Evolutionary conservation across 2,329 filamentous ascomycete species (phyloP).

Genomic region (Elsinoe australis): DNA sequence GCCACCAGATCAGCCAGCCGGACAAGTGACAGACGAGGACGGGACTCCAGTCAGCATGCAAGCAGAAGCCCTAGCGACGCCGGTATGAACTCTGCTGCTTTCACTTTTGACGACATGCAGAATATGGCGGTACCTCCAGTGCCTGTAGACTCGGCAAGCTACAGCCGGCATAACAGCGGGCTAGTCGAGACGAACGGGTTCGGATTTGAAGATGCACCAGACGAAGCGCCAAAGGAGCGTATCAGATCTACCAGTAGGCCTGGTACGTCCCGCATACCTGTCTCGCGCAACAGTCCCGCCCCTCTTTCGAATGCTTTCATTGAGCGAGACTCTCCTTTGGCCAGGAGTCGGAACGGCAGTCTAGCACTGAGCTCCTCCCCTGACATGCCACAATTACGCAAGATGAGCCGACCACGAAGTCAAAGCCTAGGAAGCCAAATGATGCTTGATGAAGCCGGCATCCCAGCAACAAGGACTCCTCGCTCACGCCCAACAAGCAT

Average conservation of each 20-base stretch:
- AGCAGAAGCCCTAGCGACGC: constrained; percentile 20
- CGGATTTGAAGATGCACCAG: constrained; percentile 42
- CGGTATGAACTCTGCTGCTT: constrained; percentile 16
- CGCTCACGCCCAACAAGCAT: constrained; percentile 13
- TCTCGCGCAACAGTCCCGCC: constrained; percentile 70
- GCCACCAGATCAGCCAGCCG: constrained; percentile 26
- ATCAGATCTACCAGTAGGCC: constrained; percentile 42
- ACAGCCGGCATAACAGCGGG: constrained; percentile 15
- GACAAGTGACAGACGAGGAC: constrained; percentile 23
- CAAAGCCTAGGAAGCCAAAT: constrained; percentile 53
- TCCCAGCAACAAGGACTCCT: constrained; percentile 25
- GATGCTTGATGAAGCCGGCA: constrained; percentile 43
- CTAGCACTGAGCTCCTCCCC: constrained; percentile 44
- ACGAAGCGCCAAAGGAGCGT: constrained; percentile 56
- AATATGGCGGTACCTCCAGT: constrained; percentile 9
- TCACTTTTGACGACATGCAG: constrained; percentile 16
- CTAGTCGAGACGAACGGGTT: constrained; percentile 15
- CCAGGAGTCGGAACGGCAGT: constrained; percentile 52
- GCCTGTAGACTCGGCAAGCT: constrained; percentile 12
- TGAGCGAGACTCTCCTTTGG: constrained; percentile 63
- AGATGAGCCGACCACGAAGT: constrained; percentile 62
- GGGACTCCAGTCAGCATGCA: constrained; percentile 22
- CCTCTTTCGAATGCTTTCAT: constrained; percentile 65
- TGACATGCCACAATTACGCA: constrained; percentile 44
- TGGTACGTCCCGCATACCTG: constrained; percentile 71